Conservation (phyloP, 805 yeast genomes). For the Schwanniomyces occidentalis region DNA sequence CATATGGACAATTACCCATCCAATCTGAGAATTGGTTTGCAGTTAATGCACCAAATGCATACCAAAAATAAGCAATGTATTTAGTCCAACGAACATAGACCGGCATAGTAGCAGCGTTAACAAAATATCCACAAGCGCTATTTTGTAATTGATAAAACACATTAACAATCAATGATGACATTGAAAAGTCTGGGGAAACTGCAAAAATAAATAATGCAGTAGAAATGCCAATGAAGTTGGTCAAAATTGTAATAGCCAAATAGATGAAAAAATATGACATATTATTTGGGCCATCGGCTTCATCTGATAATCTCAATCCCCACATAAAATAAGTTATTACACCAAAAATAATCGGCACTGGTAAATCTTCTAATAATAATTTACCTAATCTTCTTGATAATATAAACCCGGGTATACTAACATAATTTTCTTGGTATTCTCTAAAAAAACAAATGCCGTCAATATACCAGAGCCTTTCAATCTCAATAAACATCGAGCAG, state of each 20-base stretch:
- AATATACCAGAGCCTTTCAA: constrained; percentile 37
- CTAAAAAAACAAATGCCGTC: constrained; percentile 44
- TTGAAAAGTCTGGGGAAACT: constrained; percentile 58
- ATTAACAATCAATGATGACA: constrained; percentile 62
- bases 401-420: constrained; percentile 66
- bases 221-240: constrained; percentile 56
- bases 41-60: constrained; percentile 66
- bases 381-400: constrained; percentile 66
- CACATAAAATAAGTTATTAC: constrained; percentile 72
- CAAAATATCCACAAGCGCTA: constrained; percentile 80
- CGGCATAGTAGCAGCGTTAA: constrained; percentile 71
- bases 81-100: constrained; percentile 86
- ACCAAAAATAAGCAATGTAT: constrained; percentile 76
- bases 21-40: constrained; percentile 67
- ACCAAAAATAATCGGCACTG: constrained; percentile 59
- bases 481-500: constrained; percentile 39
- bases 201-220: constrained; percentile 56
- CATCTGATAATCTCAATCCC: constrained; percentile 51
- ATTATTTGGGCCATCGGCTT: constrained; percentile 16
- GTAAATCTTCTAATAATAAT: constrained; percentile 66
- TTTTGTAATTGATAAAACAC: constrained; percentile 68
- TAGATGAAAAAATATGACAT: constrained; percentile 58
- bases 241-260: constrained; percentile 58
- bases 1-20: constrained; percentile 54
- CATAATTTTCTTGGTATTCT: constrained; percentile 70